Base-by-base conservation (phyloP, 768 basidiomycete species). In the Suillus tomentosus region DNA sequence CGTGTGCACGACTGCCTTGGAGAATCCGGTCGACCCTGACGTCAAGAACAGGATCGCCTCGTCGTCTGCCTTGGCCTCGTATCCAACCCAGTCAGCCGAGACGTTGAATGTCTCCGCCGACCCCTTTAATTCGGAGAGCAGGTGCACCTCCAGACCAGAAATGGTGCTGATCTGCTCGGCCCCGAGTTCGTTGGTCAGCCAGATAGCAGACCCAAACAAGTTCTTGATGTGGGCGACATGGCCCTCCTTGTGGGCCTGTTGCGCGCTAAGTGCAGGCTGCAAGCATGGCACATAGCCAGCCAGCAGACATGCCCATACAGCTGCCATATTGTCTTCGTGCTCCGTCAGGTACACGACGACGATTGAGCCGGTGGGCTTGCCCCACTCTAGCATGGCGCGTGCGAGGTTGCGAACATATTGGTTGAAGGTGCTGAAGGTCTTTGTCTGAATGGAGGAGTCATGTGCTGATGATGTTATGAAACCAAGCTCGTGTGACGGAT, bases 1-100 rank as follows among this genome's bases (percentile, higher is more conserved):
- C 0, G 75, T 74, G 63, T 81, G 73, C 6, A 73, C 75, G 45
- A 79, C 81, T 0, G 74, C 81, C 67, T 81, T 81, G 22, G 81
- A 79, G 63, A 81, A 80, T 2, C 80, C 80, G 6, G 80, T 81
- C 0, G 80, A 81, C 0, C 80, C 80, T 5, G 80, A 81, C 2
- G 80, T 81, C 66, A 81, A 65, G 67, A 76, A 77, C 6, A 75
- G 68, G 48, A 75, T 72, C 6, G 74, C 74, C 22, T 75, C 75
- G n/a, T 75, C 68, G 39, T 75, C 74, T 22, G 72, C 61, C 36
- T 66, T 64, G 2, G 71, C 65, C 22, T 65, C 50, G 45, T 74
- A 68, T 17, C 60, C 68, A 27, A 39, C 56, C 50, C 72, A 75
- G 37, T 70, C 64, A 5, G 58, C 66, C 24, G 42, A 56, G 34